Base-by-base conservation (phyloP, 202 grass and related monocot genomes). In the Schoenoplectus tabernaemontani region DNA sequence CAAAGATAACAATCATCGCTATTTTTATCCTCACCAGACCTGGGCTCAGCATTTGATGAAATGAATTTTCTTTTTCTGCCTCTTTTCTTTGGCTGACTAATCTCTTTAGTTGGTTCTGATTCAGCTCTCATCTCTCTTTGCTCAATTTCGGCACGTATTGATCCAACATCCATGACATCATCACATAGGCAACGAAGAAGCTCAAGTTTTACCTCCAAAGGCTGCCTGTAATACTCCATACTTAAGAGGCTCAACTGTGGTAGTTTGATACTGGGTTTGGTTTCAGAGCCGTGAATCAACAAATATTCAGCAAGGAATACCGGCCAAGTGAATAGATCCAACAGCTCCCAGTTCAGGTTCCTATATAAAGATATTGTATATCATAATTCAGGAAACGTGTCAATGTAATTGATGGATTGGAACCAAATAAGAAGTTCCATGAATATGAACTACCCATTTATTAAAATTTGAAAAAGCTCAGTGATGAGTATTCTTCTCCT, bases 261-360 rank as follows among this genome's bases (percentile, higher is more conserved):
- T 77, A 95, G 86, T 81, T 93, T 91, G 58, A 90, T 78, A 62
- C 47, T 41, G 82, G 86, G 83, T 57, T 83, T 95, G 75, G 88
- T 78, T 84, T 86, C 85, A 82, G 91, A 84, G 64, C 86, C 75
- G 20, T 86, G 90, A 78, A 91, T 82, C 70, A 99, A 61, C 50
- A 93, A 83, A 80, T 99, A 99, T 50, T 94, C 91, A 58, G 90
- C 89, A 59, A 99, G 90, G 85, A 87, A 99, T 57, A 99, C 82
- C 44, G 96, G 96, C 96, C 96, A 98, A 7, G 96, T 98, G 71
- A 91, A 85, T 78, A 92, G 85, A 86, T 98, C 91, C 64, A 99
- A 82, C 15, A 99, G 86, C 59, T 92, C 92, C 96, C 96, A 99
- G 69, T 99, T 99, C 74, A 99, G 90, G 86, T 87, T 92, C 92